Conservation (phyloP, 2,329 filamentous ascomycete species). For the Biscogniauxia sp. region DNA sequence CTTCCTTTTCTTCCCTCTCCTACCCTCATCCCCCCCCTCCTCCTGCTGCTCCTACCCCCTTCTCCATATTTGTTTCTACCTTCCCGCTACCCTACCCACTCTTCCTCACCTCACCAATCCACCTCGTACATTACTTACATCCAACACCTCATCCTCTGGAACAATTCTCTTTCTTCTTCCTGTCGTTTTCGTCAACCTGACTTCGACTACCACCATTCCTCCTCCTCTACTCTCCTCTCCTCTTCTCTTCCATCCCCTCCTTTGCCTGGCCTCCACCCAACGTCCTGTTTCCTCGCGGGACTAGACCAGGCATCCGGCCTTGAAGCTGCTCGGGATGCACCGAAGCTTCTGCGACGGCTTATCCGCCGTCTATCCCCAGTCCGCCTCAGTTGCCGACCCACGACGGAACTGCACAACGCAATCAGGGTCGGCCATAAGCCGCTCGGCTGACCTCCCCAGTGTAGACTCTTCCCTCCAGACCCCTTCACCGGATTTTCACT, state of each 20-base stretch:
- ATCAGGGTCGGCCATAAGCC: constrained; percentile 13
- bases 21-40: no score
- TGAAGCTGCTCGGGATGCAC: constrained; percentile 21
- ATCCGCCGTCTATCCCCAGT: constrained; percentile 21
- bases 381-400: constrained; percentile 11
- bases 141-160: background rate
- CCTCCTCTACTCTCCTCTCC: background rate
- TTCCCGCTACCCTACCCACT: background rate
- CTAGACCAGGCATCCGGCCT: constrained; percentile 1
- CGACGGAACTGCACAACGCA: constrained; percentile 23
- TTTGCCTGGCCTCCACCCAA: background rate
- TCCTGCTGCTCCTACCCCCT: background rate
- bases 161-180: background rate
- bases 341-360: constrained; percentile 20
- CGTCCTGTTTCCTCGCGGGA: constrained; percentile 9
- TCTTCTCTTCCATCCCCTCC: background rate
- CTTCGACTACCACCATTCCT: constrained; percentile 5
- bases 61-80: constrained; percentile 1
- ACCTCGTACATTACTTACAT: background rate
- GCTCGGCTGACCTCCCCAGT: constrained; percentile 8
- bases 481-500: constrained; percentile 19
- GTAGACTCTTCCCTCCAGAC: constrained; percentile 13
- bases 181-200: background rate
- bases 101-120: background rate
- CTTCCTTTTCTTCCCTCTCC: no score